Percentiles rank a stretch among this genome's conserved stretches.
phyloP scores from a whole-genome alignment of 2,329 filamentous ascomycete genomes.

The Aspergillus amoenus region DNA sequence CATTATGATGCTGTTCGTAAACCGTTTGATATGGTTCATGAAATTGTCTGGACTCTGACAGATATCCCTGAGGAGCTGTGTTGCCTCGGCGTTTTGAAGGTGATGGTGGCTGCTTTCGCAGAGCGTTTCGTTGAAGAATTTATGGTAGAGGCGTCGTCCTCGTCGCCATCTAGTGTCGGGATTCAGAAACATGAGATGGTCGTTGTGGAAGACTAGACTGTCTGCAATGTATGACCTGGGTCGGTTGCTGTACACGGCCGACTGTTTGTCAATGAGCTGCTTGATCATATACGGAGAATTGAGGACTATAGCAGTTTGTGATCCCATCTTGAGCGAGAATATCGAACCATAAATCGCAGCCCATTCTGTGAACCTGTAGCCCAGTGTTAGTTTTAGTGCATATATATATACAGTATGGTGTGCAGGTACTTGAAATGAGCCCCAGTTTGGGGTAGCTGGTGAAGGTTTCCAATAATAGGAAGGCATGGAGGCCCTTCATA shows the following conservation, averaged over 20 bases:
- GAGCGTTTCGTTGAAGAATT: slow-evolving; percentile 47
- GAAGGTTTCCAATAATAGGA: slow-evolving; percentile 45
- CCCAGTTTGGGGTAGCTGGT: slow-evolving; percentile 37
- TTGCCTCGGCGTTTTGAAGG: slow-evolving; percentile 49
- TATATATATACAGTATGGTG: too few species aligned
- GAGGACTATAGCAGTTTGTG: slow-evolving; percentile 43
- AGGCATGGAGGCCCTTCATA: slow-evolving; percentile 39
- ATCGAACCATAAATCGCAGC: slow-evolving; percentile 45
- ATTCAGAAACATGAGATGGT: slow-evolving; percentile 51
- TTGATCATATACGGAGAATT: slow-evolving; percentile 42
- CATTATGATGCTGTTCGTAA: slow-evolving; percentile 52
- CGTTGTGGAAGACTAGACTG: slow-evolving; percentile 45
- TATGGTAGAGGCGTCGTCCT: slow-evolving; percentile 49
- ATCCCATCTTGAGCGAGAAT: slow-evolving; percentile 45
- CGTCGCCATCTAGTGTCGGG: slow-evolving; percentile 48
- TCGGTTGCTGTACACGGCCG: slow-evolving; percentile 44
- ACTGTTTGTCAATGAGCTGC: slow-evolving; percentile 48
- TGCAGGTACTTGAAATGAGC: slow-evolving; percentile 27
- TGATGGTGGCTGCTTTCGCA: slow-evolving; percentile 45
- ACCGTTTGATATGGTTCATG: slow-evolving; percentile 51
- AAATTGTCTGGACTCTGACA: slow-evolving; percentile 41
- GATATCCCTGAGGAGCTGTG: slow-evolving; percentile 50
- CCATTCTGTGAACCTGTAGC: slow-evolving; percentile 46
- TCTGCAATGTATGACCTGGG: slow-evolving; percentile 45
- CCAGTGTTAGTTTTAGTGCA: background rate